Conservation (phyloP, 2,329 filamentous ascomycete species). For the Penicillium hordei region DNA sequence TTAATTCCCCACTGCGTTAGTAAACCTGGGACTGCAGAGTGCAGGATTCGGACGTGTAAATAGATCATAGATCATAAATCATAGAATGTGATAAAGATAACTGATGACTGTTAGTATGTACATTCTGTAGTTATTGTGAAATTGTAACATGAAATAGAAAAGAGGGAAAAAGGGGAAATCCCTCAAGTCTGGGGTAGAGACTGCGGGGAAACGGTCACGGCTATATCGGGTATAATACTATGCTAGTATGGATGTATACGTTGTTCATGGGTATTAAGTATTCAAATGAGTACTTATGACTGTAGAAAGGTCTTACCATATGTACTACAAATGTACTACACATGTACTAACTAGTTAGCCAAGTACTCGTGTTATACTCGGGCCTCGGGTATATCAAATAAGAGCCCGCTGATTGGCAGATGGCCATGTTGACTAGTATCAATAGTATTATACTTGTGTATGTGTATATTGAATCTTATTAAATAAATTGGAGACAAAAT, state of each 20-base stretch:
- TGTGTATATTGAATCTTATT: background rate
- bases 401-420: conserved; percentile 12
- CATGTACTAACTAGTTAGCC: background rate
- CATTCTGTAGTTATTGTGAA: background rate
- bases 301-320: background rate
- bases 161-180: background rate
- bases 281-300: background rate
- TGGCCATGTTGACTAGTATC: conserved; percentile 6
- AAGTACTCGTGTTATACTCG: background rate
- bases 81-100: conserved; percentile 14
- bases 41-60: conserved; percentile 16
- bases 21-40: conserved; percentile 10
- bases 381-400: conserved; percentile 16
- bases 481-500: background rate
- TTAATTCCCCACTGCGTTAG: conserved; percentile 22
- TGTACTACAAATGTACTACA: background rate
- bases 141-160: background rate
- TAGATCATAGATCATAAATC: conserved; percentile 29
- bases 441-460: background rate
- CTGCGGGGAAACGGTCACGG: conserved; percentile 6
- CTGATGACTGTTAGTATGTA: background rate
- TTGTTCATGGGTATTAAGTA: background rate
- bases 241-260: background rate
- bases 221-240: background rate
- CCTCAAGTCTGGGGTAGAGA: conserved; percentile 20